phyloP scores from a whole-genome alignment of 2,329 filamentous ascomycete genomes.

The Fusarium domesticum region DNA sequence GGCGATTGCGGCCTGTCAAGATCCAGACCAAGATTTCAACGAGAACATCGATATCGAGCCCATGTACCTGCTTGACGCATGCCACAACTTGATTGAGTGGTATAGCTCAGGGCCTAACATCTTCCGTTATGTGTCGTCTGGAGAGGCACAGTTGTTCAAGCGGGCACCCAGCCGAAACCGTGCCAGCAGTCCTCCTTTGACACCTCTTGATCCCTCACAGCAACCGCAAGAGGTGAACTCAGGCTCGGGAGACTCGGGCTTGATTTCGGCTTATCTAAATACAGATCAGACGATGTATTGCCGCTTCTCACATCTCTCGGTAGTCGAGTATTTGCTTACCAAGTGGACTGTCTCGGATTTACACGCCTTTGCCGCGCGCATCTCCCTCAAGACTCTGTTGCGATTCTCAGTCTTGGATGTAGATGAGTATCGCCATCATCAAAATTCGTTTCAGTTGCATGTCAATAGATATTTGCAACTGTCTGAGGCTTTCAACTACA shows the following conservation, averaged over 20 bases:
- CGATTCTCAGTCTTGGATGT: background rate
- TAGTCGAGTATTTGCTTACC: conserved; percentile 1
- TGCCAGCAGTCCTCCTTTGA: too few species aligned
- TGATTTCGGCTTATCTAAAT: too few species aligned
- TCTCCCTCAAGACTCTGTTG: conserved; percentile 1
- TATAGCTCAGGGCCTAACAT: background rate
- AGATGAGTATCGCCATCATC: background rate
- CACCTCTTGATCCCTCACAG: too few species aligned
- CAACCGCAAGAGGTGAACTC: too few species aligned
- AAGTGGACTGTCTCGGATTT: background rate
- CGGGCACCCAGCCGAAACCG: background rate
- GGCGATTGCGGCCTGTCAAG: conserved; percentile 1
- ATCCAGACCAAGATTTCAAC: background rate
- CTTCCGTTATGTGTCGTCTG: too few species aligned
- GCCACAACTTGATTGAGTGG: conserved; percentile 1
- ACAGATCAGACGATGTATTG: background rate
- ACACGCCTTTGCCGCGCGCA: background rate
- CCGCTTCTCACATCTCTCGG: conserved; percentile 2
- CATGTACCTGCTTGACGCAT: conserved; percentile 2
- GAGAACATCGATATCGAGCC: conserved; percentile 3
- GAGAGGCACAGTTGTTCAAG: too few species aligned
- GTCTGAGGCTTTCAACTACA: background rate
- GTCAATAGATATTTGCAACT: background rate
- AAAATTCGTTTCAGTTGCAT: background rate
- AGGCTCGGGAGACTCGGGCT: too few species aligned